A percentile compares a stretch with the other conserved stretches of the same genome.
Conservation (phyloP, 2,329 filamentous ascomycete species). For the Venturia asperata region DNA sequence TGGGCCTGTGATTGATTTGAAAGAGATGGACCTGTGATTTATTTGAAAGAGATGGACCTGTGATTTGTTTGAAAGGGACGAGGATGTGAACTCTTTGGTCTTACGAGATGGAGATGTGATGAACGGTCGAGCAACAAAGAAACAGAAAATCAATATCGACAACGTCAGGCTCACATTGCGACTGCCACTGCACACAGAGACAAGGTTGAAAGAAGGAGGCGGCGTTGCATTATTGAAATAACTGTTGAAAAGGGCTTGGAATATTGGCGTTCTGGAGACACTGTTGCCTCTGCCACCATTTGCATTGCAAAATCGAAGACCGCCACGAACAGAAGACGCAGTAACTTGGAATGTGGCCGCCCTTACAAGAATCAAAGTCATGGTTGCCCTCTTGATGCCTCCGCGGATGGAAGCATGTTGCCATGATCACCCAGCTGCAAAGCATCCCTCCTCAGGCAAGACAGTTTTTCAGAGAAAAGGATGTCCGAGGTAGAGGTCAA, state of each 20-base stretch:
- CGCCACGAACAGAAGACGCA: neutral
- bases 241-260: neutral
- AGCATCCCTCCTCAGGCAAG: constrained; percentile 6
- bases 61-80: neutral
- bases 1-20: neutral
- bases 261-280: neutral
- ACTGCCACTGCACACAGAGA: neutral
- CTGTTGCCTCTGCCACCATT: neutral
- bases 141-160: neutral
- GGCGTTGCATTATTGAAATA: neutral
- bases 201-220: neutral
- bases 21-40: neutral
- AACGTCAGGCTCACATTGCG: neutral
- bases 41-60: neutral
- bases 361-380: neutral
- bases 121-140: neutral
- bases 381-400: neutral
- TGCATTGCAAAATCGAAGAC: neutral
- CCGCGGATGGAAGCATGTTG: constrained; percentile 10
- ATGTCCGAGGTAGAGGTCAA: neutral
- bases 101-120: neutral
- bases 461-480: constrained; percentile 1
- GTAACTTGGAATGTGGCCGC: neutral
- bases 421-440: neutral
- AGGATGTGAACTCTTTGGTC: neutral